Percentiles rank a stretch among this genome's conserved stretches.
Conservation (phyloP, 371 early-diverging fungal genomes). For the Apophysomyces elegans region DNA sequence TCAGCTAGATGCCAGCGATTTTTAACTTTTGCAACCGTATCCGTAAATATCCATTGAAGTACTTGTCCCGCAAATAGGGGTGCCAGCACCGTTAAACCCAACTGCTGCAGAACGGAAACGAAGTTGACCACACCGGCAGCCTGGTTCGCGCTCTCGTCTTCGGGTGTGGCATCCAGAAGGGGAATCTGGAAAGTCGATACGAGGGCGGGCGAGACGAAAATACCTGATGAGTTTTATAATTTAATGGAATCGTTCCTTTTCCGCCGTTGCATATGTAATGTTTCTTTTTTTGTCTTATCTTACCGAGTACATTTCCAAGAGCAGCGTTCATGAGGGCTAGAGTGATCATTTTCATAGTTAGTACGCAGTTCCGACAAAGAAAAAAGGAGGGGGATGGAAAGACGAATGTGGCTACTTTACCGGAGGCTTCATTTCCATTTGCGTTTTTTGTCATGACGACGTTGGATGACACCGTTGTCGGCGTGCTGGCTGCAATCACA, state of each 20-base stretch:
- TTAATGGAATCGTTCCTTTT: background rate
- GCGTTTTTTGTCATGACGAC: conserved; percentile 76
- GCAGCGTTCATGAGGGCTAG: conserved; percentile 69
- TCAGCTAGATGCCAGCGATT: conserved; percentile 53
- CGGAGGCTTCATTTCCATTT: conserved; percentile 64
- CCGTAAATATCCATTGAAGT: conserved; percentile 55
- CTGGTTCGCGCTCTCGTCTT: conserved; percentile 35
- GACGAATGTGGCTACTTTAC: conserved; percentile 17
- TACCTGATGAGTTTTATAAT: conserved; percentile 35
- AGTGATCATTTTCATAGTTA: background rate
- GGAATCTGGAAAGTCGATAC: conserved; percentile 43
- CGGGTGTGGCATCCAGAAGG: conserved; percentile 42
- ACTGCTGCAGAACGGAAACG: conserved; percentile 50
- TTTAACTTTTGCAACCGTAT: conserved; percentile 44
- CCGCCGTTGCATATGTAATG: background rate
- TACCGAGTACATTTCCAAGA: conserved; percentile 62
- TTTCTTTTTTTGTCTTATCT: background rate
- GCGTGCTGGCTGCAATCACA: conserved; percentile 66
- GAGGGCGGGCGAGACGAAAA: conserved; percentile 67
- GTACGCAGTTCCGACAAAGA: background rate
- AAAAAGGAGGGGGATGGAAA: background rate
- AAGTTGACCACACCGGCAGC: conserved; percentile 50
- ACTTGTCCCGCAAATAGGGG: conserved; percentile 67
- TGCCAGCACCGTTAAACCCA: conserved; percentile 62
- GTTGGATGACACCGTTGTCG: conserved; percentile 76